These are phyloP conservation scores for Talaromyces sp. DNA, from an alignment of 2,329 filamentous ascomycete species.

Conservation along the genomic window DNA sequence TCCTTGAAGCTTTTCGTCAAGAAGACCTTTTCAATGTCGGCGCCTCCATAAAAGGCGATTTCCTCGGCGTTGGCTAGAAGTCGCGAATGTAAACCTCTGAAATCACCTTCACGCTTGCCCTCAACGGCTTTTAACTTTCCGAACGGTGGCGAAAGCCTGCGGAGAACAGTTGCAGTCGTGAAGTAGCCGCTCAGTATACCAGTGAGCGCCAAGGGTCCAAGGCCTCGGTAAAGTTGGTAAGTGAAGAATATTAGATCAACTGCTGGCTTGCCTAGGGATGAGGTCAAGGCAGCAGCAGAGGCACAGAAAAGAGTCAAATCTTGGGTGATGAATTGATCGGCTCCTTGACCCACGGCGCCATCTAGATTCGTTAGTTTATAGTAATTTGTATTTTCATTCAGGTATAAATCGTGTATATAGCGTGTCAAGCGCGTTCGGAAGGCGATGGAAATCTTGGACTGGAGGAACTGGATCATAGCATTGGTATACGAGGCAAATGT, in stretches of 20 bases:
- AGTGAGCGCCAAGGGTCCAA: constrained; percentile 81
- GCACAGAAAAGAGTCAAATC: constrained; percentile 94
- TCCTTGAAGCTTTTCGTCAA: constrained; percentile 89
- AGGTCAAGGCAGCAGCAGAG: constrained; percentile 87
- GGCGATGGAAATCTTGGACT: constrained; percentile 96
- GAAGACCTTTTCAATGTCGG: constrained; percentile 91
- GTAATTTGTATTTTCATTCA: constrained; percentile 92
- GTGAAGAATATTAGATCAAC: constrained; percentile 98
- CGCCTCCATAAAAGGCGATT: constrained; percentile 94
- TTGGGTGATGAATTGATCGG: constrained; percentile 96
- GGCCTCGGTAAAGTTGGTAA: constrained; percentile 88
- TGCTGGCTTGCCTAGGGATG: constrained; percentile 92
- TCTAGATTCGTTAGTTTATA: constrained; percentile 94
- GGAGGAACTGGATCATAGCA: constrained; percentile 97
- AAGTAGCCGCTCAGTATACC: constrained; percentile 92
- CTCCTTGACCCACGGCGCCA: constrained; percentile 84
- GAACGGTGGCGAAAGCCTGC: constrained; percentile 87
- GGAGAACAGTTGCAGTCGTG: constrained; percentile 83
- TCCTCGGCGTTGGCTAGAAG: constrained; percentile 97
- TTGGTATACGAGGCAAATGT: constrained; percentile 95
- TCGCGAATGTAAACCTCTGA: constrained; percentile 83
- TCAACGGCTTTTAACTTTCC: constrained; percentile 96
- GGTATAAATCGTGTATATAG: constrained; percentile 95
- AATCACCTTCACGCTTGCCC: constrained; percentile 91
- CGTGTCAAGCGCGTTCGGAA: constrained; percentile 92